A percentile compares a stretch with the other conserved stretches of the same genome.
Conservation (phyloP, 2,329 filamentous ascomycete species). For the Dendryphion nanum region DNA sequence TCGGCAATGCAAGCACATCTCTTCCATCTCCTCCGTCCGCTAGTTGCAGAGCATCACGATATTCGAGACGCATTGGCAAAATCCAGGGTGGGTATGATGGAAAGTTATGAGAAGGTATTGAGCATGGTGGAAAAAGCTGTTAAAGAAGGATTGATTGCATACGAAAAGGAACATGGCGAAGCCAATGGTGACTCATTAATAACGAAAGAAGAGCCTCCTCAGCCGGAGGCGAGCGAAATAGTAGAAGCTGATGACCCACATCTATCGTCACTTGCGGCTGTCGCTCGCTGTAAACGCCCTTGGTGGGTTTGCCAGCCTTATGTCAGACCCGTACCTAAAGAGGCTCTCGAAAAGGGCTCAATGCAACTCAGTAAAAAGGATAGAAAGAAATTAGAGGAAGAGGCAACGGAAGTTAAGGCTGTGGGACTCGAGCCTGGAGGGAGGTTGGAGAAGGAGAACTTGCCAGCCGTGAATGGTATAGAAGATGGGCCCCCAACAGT, state of each 20-base stretch:
- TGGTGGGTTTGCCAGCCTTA: conserved; percentile 92
- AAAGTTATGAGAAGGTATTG: conserved; percentile 74
- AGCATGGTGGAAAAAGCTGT: conserved; percentile 72
- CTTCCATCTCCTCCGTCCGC: conserved; percentile 83
- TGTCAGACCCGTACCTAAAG: conserved; percentile 79
- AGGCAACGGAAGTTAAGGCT: conserved; percentile 37
- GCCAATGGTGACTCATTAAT: neutral
- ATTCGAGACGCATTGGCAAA: conserved; percentile 81
- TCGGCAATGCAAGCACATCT: conserved; percentile 84
- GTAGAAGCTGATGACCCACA: conserved; percentile 35
- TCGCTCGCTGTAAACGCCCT: conserved; percentile 72
- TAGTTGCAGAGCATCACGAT: conserved; percentile 77
- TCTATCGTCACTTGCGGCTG: conserved; percentile 63
- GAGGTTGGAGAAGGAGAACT: conserved; percentile 60
- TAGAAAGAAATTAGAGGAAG: conserved; percentile 39
- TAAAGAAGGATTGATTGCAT: conserved; percentile 69
- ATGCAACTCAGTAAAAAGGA: conserved; percentile 71
- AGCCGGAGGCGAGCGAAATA: conserved; percentile 28
- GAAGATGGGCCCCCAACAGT: too few relatives aligned
- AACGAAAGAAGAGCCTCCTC: neutral
- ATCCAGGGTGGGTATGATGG: conserved; percentile 67
- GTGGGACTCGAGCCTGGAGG: conserved; percentile 26
- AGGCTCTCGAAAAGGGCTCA: conserved; percentile 80
- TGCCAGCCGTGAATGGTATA: conserved; percentile 39
- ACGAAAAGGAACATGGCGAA: conserved; percentile 42